A percentile compares a stretch with the other conserved stretches of the same genome.
phyloP scores from a whole-genome alignment of 176 grass and related monocot genomes.

The Puya raimondii region DNA sequence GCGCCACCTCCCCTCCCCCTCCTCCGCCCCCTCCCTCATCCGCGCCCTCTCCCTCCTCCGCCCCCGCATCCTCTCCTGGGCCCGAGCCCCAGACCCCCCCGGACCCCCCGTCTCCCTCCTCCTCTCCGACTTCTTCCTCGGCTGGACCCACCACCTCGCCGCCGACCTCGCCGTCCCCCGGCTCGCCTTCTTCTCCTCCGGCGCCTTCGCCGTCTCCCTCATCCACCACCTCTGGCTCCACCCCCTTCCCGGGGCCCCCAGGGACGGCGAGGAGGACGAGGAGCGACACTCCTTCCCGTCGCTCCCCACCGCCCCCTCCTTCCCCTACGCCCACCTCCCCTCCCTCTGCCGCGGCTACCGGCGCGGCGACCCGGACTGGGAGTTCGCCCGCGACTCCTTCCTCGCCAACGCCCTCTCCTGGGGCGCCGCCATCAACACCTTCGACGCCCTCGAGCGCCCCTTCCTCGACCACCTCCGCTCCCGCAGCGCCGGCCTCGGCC shows the following conservation, averaged over 20 bases:
- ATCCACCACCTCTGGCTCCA: conserved; percentile 20
- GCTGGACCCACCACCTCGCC: conserved; percentile 29
- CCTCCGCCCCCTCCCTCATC: not conserved
- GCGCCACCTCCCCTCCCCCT: not conserved
- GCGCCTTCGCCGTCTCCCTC: conserved; percentile 18
- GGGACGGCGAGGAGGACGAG: not conserved
- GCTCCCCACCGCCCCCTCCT: conserved; percentile 28
- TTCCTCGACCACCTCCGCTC: conserved; percentile 28
- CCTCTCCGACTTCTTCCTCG: conserved; percentile 44
- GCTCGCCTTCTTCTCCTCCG: conserved; percentile 24
- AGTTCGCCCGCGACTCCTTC: conserved; percentile 33
- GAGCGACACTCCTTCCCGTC: conserved; percentile 6
- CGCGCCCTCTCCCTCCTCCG: conserved; percentile 19
- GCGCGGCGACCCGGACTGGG: conserved; percentile 37
- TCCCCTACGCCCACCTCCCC: conserved; percentile 28
- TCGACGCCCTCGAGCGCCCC: conserved; percentile 24
- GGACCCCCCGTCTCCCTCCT: conserved; percentile 12
- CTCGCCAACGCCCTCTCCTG: conserved; percentile 30
- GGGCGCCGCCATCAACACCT: conserved; percentile 34
- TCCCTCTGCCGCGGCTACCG: conserved; percentile 24
- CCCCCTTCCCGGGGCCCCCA: not conserved
- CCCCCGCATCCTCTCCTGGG: conserved; percentile 28
- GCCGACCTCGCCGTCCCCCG: conserved; percentile 25
- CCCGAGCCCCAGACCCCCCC: not conserved
- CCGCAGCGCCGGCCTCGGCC: conserved; percentile 9